Evolutionary conservation across 1,139 yeast species (phyloP).

Genomic region (Nakaseomyces nivariensis): DNA sequence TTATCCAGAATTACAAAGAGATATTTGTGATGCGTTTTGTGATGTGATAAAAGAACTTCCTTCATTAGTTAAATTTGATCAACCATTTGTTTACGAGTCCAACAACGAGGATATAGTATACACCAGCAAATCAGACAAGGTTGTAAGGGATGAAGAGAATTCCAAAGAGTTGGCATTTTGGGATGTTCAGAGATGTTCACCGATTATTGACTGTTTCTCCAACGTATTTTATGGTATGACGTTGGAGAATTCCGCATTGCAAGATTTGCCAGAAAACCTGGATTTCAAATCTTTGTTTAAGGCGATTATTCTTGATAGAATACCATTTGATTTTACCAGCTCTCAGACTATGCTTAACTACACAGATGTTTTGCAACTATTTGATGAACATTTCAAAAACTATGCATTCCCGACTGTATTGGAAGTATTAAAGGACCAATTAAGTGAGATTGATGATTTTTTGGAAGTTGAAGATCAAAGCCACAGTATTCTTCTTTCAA

Average conservation of each 20-base stretch:
- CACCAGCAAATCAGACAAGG: conserved; percentile 32
- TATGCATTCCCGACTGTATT: conserved; percentile 37
- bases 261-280: conserved; percentile 35
- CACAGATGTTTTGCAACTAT: conserved; percentile 42
- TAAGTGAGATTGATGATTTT: conserved; percentile 31
- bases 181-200: conserved; percentile 34
- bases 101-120: conserved; percentile 35
- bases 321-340: conserved; percentile 51
- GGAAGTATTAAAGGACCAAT: conserved; percentile 25
- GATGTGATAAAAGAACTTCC: conserved; percentile 42
- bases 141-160: conserved; percentile 34
- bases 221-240: conserved; percentile 28
- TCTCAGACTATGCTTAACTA: conserved; percentile 47
- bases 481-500: conserved; percentile 32
- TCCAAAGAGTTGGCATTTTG: conserved; percentile 39
- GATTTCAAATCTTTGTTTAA: conserved; percentile 38
- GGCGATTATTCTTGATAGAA: conserved; percentile 34
- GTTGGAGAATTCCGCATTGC: conserved; percentile 35
- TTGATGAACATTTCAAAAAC: conserved; percentile 47
- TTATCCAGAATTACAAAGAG: conserved; percentile 60
- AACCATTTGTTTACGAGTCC: conserved; percentile 38
- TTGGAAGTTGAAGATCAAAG: conserved; percentile 27
- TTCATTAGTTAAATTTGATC: conserved; percentile 32
- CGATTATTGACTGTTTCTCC: conserved; percentile 27
- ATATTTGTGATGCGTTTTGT: conserved; percentile 43